A percentile compares a stretch with the other conserved stretches of the same genome.
Conservation (phyloP, 768 basidiomycete genomes). For the Sporobolomyces roseus region DNA sequence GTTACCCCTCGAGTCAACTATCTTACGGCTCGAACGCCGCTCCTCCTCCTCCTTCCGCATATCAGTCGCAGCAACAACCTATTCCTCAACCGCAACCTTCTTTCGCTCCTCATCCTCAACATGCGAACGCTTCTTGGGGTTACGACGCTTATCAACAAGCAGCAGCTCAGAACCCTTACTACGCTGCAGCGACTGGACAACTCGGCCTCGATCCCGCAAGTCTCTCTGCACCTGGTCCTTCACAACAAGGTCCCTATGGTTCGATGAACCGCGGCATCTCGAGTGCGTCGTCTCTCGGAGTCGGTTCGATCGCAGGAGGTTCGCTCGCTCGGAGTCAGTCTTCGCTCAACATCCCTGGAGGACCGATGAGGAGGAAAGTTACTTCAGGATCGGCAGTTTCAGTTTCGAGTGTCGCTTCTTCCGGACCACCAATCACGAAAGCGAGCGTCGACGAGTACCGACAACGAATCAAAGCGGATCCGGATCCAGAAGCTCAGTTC, state of each 20-base stretch:
- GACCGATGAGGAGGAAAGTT: constrained; percentile 22
- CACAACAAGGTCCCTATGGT: constrained; percentile 30
- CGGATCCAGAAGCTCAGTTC: constrained; percentile 97
- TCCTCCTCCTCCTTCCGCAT: background rate
- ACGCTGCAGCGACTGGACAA: constrained; percentile 40
- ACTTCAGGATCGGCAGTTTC: constrained; percentile 9
- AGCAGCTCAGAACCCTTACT: constrained; percentile 40
- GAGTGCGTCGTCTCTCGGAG: constrained; percentile 29
- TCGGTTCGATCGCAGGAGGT: constrained; percentile 11
- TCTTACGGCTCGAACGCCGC: too few relatives aligned
- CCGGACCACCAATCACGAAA: constrained; percentile 44
- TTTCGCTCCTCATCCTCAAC: constrained; percentile 24
- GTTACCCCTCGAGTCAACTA: background rate
- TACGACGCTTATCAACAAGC: constrained; percentile 35
- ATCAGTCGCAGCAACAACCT: constrained; percentile 6
- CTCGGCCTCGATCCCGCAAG: constrained; percentile 31
- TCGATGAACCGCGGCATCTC: constrained; percentile 25
- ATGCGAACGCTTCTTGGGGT: constrained; percentile 18
- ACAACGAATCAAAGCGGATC: constrained; percentile 91
- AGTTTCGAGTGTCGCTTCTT: constrained; percentile 20
- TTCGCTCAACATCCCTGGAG: constrained; percentile 29
- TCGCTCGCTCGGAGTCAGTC: constrained; percentile 27
- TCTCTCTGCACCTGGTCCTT: background rate
- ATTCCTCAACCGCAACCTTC: constrained; percentile 16
- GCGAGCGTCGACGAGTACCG: constrained; percentile 98